Evolutionary conservation across 2,329 filamentous ascomycete genomes (phyloP), one percentile per base, ranked within the genome.

Genomic region (Epichloe brachyelytri): DNA sequence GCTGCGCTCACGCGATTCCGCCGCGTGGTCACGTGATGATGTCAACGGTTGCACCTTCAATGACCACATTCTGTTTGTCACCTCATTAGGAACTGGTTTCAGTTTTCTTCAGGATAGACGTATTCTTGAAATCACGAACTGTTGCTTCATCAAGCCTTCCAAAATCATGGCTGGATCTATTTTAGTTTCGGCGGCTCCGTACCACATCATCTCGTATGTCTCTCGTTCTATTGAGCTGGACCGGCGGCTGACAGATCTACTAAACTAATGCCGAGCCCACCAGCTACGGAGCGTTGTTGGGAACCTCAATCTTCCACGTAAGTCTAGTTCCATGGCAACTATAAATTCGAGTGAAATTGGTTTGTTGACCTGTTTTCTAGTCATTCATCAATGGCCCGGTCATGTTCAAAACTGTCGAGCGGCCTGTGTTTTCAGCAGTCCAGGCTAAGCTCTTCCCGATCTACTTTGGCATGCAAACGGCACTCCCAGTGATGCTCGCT

Each of bases 211-310:
- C 55, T 80, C 82, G 83, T 88, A 74, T 57, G 70, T 64, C 11
- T n/a, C 33, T 5, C 15, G 12, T 14, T 11, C 11, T 17, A 5
- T 15, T 40, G 5, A 47, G 14, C 15, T 30, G n/a, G 33, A 47
- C 47, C 38, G n/a, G 44, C 41, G 14, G 22, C 43, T 20, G 14
- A 30, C 43, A 46, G 7, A 20, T 48, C 20, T 15, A 45, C 20
- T 15, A 49, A 43, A 53, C 60, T 63, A 55, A 64, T 54, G 49
- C 37, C 4, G 17, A 19, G n/a, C n/a, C 45, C 48, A 15, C 45
- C 58, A 93, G 88, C 64, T 95, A 94, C 70, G 89, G 88, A 57
- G 89, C 88, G 19, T 78, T 97, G 47, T 74, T 97, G 14, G 93
- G 93, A 56, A 84, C 85, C 30, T 86, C 88, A 39, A 77, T 95